Evolutionary conservation across 208 protist genomes (phyloP).

Genomic region (Leishmania tarentolae): DNA sequence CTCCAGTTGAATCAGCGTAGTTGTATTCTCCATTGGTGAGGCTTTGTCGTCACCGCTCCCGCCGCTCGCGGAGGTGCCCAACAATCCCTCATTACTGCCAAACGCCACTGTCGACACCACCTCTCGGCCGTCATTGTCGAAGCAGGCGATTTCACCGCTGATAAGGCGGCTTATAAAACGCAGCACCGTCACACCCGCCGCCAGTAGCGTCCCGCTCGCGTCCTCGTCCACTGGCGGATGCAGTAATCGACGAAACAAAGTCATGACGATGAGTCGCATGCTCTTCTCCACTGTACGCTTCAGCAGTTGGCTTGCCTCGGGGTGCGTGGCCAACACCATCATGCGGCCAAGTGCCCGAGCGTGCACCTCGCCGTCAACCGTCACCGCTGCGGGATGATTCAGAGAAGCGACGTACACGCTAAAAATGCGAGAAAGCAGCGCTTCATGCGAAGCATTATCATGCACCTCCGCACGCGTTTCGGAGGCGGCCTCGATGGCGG

Average conservation of each 20-base stretch:
- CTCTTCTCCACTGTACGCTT: conserved; percentile 33
- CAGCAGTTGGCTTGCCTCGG: conserved; percentile 26
- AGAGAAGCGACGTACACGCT: conserved; percentile 57
- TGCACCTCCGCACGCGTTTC: conserved; percentile 41
- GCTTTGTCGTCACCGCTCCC: conserved; percentile 24
- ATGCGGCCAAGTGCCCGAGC: conserved; percentile 33
- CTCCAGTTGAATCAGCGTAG: conserved; percentile 67
- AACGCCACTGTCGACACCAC: conserved; percentile 10
- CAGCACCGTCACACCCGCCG: conserved; percentile 33
- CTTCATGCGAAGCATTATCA: conserved; percentile 67
- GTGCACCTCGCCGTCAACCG: conserved; percentile 24
- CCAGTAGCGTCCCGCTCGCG: conserved; percentile 16
- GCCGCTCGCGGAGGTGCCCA: conserved; percentile 13
- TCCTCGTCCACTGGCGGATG: conserved; percentile 1
- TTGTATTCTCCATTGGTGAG: conserved; percentile 19
- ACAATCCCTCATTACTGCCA: conserved; percentile 8
- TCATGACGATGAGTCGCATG: conserved; percentile 31
- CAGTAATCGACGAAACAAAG: conserved; percentile 25
- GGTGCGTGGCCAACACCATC: conserved; percentile 30
- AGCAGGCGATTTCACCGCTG: conserved; percentile 36
- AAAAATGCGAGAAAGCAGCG: conserved; percentile 55
- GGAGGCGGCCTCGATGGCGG: conserved; percentile 50
- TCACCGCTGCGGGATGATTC: conserved; percentile 36
- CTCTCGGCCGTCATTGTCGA: conserved; percentile 37
- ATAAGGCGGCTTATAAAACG: conserved; percentile 57